Base-by-base conservation (phyloP, 1,284 basidiomycete genomes). In the Fomes fomentarius region DNA sequence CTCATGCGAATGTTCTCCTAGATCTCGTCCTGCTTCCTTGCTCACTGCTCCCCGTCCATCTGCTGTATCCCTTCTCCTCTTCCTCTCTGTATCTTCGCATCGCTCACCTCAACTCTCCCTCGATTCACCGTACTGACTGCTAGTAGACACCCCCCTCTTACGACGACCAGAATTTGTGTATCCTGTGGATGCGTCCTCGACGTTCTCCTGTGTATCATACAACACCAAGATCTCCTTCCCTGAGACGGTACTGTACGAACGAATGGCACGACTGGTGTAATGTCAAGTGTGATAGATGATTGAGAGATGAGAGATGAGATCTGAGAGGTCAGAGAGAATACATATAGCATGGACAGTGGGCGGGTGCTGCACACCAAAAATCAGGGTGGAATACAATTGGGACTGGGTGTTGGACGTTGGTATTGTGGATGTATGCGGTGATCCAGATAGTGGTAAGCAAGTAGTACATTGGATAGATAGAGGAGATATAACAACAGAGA, bases 381-480 rank as follows among this genome's bases (percentile, higher is more conserved):
- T 17, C 11, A 17, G 14, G 24, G 48, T 11, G 44, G 6, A 40
- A 54, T 56, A 56, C 48, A 53, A 24, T 53, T 42, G 31, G 35
- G 28, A 31, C 19, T 17, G 11, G n/a, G 15, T 12, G 33, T 28
- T 30, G 34, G 50, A 11, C n/a, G 34, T n/a, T 35, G 33, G 17
- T 28, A 17, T 26, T 25, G 22, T 47, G 31, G 34, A 24, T 25
- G 26, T 47, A 30, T 31, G 44, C n/a, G 41, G 47, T 31, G 38
- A 49, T 54, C 52, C 47, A 39, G 35, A n/a, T n/a, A n/a, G 30
- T 37, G 19, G 35, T 22, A 31, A 21, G 26, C 25, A 25, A 44
- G 30, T 41, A 24, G 41, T 61, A 61, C 59, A 58, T 58, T 55
- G n/a, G 50, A 25, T 42, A 43, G 33, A 47, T 34, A 48, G 31